Evolutionary conservation across 441 rosid genomes (phyloP), one percentile per base, ranked within the genome.

Genomic region (Jatropha podagrica): DNA sequence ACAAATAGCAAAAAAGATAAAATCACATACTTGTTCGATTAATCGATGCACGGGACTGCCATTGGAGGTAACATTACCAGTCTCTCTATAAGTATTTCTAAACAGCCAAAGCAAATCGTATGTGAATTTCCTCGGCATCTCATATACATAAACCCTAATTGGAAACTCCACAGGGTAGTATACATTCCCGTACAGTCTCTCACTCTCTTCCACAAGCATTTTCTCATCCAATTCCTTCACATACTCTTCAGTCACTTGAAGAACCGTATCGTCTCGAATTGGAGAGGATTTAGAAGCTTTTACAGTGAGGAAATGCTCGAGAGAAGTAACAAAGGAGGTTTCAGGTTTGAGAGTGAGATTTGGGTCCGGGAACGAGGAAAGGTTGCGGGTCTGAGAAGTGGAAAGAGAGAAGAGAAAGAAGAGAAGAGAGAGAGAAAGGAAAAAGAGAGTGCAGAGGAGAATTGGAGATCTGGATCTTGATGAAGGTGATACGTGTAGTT

Each of bases 1-100:
- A 52, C 44, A 69, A 46, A 70, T 52, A 17, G 38, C 37, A 55
- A 70, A 13, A 42, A 15, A 42, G 26, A 2, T 0, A 75, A 59
- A 61, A 46, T 17, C 58, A 58, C n/a, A 62, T 59, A 90, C 99
- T 93, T 95, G 98, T 66, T 90, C 99, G 71, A 96, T 91, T 8
- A 96, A 79, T 40, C 99, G 98, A 81, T 96, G 99, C 69, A 96
- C 96, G 74, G 98, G 99, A 81, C 98, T 96, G 55, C 98, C 99
- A 69, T 94, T 92, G 78, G 97, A 94, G 70, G 97, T 94, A 75
- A 90, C 88, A 87, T 94, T 94, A 44, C 81, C 86, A 8, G 98
- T 92, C 18, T 92, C 88, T 68, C 73, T 84, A 76, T 92, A 96
- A 80, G 92, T 84, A 72, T 86, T 86, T 72, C 85, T 77, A 81